Conservation (phyloP, 2,329 filamentous ascomycete genomes). For the Biscogniauxia sp. region DNA sequence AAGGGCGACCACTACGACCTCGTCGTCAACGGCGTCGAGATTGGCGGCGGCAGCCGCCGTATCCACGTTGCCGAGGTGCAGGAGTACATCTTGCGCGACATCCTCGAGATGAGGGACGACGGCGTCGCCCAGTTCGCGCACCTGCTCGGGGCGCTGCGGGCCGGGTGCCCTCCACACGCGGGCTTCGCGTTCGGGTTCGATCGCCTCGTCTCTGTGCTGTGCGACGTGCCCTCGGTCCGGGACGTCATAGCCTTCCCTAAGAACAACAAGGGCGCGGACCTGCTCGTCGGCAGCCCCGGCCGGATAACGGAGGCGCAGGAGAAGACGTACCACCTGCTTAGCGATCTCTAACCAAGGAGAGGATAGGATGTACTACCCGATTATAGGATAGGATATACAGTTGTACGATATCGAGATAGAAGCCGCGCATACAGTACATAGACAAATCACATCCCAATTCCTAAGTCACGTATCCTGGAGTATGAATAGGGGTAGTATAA, state of each 20-base stretch:
- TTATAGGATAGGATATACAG: no score
- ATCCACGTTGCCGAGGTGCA: conserved; percentile 85
- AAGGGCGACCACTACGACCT: conserved; percentile 92
- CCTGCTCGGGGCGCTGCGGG: conserved; percentile 74
- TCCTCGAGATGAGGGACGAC: conserved; percentile 72
- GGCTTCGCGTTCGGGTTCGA: conserved; percentile 94
- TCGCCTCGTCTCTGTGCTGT: conserved; percentile 75
- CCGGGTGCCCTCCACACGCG: conserved; percentile 91
- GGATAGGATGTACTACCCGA: no score
- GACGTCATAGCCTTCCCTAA: conserved; percentile 99
- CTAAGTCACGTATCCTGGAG: no score
- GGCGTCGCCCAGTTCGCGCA: conserved; percentile 82
- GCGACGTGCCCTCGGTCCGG: conserved; percentile 71
- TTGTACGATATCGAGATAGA: no score
- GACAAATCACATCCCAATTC: no score
- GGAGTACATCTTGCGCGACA: conserved; percentile 77
- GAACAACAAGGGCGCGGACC: conserved; percentile 83
- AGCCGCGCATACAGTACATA: no score
- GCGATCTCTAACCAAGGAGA: neutral
- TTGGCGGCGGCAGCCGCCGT: conserved; percentile 89
- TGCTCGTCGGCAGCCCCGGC: conserved; percentile 72
- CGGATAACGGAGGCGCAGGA: conserved; percentile 22
- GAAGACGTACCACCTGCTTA: conserved; percentile 24
- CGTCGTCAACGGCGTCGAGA: conserved; percentile 90
- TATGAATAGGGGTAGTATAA: no score